Conservation (phyloP, 306 rosid species). For the Cercis canadensis region DNA sequence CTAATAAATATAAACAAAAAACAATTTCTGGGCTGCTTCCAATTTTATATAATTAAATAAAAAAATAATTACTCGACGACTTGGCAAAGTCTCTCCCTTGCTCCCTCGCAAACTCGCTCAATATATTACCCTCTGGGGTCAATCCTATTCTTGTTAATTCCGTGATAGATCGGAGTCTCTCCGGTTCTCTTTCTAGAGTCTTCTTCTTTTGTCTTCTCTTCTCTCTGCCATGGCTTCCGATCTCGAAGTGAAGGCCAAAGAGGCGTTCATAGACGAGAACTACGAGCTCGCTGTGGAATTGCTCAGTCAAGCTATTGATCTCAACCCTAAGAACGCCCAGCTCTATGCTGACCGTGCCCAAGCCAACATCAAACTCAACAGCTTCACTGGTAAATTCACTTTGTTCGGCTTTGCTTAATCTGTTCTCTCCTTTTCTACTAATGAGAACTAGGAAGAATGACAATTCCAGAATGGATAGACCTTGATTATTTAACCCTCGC, state of each 20-base stretch:
- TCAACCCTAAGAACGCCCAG: conserved; percentile 60
- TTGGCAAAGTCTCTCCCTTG: neutral
- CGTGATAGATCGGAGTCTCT: neutral
- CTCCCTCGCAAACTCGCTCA: neutral
- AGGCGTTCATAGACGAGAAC: conserved; percentile 88
- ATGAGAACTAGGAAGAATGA: too few relatives aligned
- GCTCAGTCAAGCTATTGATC: conserved; percentile 66
- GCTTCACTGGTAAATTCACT: conserved; percentile 58
- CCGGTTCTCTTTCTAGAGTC: conserved; percentile 30
- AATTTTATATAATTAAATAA: neutral
- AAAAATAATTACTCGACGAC: neutral
- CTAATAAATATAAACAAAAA: too few relatives aligned
- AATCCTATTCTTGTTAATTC: neutral
- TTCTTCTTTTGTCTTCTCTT: conserved; percentile 12
- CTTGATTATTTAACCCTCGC: too few relatives aligned
- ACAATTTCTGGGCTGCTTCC: too few relatives aligned
- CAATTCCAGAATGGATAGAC: too few relatives aligned
- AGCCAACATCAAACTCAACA: conserved; percentile 79
- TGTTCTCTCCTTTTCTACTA: neutral
- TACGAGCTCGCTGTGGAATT: conserved; percentile 71
- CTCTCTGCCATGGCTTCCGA: conserved; percentile 73
- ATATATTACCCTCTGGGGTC: neutral
- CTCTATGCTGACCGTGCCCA: conserved; percentile 86
- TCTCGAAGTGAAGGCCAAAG: conserved; percentile 73
- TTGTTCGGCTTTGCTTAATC: neutral